Conservation (phyloP, 495 filamentous ascomycete species). For the Xylaria intraflava region DNA sequence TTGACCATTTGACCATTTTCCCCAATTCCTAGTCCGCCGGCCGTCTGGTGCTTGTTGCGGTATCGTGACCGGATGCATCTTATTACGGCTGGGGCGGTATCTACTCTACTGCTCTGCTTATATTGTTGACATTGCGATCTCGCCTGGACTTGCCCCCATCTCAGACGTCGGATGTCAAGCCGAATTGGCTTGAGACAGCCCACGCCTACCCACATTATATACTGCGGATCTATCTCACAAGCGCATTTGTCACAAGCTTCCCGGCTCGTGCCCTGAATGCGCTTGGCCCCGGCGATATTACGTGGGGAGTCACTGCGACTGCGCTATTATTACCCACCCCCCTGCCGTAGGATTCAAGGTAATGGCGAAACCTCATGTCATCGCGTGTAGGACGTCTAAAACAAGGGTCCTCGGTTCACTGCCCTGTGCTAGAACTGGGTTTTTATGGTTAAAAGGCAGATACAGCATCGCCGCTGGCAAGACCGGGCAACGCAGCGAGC, state of each 20-base stretch:
- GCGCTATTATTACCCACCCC: slow-evolving; percentile 14
- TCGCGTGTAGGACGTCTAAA: slow-evolving; percentile 14
- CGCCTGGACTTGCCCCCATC: no score
- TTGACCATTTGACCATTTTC: slow-evolving; percentile 4
- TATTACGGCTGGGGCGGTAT: no score
- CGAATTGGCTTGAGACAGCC: no score
- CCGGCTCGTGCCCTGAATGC: slow-evolving; percentile 12
- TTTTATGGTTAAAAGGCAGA: slow-evolving; percentile 24
- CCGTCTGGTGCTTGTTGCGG: no score
- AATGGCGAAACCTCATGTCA: slow-evolving; percentile 14
- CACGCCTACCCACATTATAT: no score
- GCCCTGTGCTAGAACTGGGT: slow-evolving; percentile 11
- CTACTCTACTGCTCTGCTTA: no score
- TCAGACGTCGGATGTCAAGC: no score
- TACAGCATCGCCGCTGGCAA: slow-evolving; percentile 14
- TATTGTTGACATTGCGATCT: no score
- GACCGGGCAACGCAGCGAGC: slow-evolving; percentile 16
- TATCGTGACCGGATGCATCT: no score
- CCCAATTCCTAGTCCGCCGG: slow-evolving; percentile 3
- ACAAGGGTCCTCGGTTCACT: slow-evolving; percentile 20
- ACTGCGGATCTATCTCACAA: no score
- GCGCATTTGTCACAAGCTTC: no score
- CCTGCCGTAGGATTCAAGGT: slow-evolving; percentile 18
- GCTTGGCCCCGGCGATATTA: slow-evolving; percentile 27
- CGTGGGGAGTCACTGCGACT: slow-evolving; percentile 15